phyloP scores from a whole-genome alignment of 106 monocot genomes.

The Dactylorhiza incarnata region DNA sequence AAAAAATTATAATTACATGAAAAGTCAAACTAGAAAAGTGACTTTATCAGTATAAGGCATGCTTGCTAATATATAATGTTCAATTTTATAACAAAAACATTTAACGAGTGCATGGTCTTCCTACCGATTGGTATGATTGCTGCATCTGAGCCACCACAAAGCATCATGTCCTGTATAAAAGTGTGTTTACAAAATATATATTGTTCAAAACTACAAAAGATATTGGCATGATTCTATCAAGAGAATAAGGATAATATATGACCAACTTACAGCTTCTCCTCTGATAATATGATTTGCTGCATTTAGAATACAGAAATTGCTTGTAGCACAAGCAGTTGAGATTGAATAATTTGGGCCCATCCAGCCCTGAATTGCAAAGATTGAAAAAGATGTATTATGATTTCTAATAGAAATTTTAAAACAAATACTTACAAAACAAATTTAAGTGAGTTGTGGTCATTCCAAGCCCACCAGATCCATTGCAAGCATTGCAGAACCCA shows the following conservation, averaged over 20 bases:
- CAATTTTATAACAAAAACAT: neutral
- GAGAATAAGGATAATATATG: slow-evolving; percentile 1
- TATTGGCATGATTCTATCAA: neutral
- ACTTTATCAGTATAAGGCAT: neutral
- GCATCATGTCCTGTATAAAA: slow-evolving; percentile 80
- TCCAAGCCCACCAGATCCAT: slow-evolving; percentile 61
- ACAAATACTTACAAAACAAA: neutral
- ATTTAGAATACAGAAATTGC: slow-evolving; percentile 72
- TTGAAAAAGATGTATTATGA: slow-evolving; percentile 2
- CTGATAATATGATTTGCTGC: slow-evolving; percentile 69
- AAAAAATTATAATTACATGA: neutral
- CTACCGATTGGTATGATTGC: slow-evolving; percentile 90
- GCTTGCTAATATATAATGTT: neutral
- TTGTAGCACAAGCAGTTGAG: slow-evolving; percentile 67
- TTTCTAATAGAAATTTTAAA: neutral
- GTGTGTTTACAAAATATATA: neutral
- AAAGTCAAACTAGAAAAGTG: neutral
- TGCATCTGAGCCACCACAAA: slow-evolving; percentile 97
- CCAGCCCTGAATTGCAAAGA: slow-evolving; percentile 37
- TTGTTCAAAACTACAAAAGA: neutral
- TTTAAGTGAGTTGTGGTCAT: neutral
- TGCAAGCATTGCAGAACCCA: slow-evolving; percentile 87
- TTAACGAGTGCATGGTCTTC: neutral
- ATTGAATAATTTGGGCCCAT: slow-evolving; percentile 77
- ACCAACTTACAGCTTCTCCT: slow-evolving; percentile 54